phyloP scores from a whole-genome alignment of 2,329 filamentous ascomycete species.

The Emergomyces africanus region DNA sequence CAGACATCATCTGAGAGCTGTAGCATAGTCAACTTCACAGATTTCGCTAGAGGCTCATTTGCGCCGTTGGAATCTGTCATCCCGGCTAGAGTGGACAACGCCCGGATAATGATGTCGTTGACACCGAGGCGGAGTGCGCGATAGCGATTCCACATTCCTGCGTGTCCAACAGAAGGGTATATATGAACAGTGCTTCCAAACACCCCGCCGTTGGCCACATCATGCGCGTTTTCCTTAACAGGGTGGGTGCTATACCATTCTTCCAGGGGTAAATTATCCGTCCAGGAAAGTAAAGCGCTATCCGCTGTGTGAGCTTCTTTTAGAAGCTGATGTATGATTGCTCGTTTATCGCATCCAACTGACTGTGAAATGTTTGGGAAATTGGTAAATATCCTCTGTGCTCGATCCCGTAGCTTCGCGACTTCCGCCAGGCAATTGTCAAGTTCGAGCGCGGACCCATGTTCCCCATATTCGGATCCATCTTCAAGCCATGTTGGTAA shows the following conservation, averaged over 20 bases:
- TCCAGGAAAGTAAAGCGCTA: not conserved
- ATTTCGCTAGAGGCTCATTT: not conserved
- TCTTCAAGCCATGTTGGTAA: not conserved
- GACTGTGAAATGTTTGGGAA: not conserved
- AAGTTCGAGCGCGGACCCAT: not conserved
- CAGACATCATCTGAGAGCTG: not conserved
- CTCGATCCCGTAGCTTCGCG: not conserved
- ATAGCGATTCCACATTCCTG: slow-evolving; percentile 1
- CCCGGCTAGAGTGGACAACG: not conserved
- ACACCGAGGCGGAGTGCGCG: not conserved
- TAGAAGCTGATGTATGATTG: not conserved
- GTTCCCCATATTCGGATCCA: not conserved
- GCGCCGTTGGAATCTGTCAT: not conserved
- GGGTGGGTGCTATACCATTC: not conserved
- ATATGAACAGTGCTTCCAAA: not conserved
- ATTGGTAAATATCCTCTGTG: not conserved
- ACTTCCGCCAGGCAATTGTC: not conserved
- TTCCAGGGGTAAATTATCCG: not conserved
- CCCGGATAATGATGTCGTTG: not conserved
- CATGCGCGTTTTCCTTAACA: not conserved
- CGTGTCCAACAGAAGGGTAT: not conserved
- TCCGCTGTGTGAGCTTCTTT: not conserved
- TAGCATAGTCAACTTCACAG: not conserved
- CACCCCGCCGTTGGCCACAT: not conserved
- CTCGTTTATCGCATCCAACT: not conserved